Evolutionary conservation across 129 eudicot species (phyloP).

Genomic region (Lactuca saligna): DNA sequence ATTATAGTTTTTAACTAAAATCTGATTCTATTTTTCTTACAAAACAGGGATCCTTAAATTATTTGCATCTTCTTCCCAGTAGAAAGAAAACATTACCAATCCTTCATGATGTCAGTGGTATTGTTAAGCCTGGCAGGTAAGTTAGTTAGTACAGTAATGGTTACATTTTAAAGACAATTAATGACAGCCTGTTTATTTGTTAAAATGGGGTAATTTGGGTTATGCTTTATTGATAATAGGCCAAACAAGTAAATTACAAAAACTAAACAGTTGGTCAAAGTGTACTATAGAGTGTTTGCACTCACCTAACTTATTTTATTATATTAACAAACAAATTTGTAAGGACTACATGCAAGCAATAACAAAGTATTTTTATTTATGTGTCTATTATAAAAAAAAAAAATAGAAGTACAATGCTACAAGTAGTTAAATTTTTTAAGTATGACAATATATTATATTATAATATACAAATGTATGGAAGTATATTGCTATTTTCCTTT

Average conservation of each 20-base stretch:
- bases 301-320: not conserved
- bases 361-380: too few relatives aligned
- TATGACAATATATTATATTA: too few relatives aligned
- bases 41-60: slow-evolving; percentile 47
- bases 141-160: slow-evolving; percentile 1
- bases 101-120: slow-evolving; percentile 63
- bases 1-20: not conserved
- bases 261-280: not conserved
- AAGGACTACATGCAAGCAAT: not conserved
- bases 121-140: slow-evolving; percentile 68
- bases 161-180: not conserved
- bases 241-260: not conserved
- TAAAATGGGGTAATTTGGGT: not conserved
- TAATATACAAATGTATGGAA: too few relatives aligned
- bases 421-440: too few relatives aligned
- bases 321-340: not conserved
- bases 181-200: not conserved
- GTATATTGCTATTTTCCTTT: not conserved
- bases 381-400: too few relatives aligned
- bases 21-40: not conserved
- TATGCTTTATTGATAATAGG: not conserved
- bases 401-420: too few relatives aligned
- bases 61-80: slow-evolving; percentile 50
- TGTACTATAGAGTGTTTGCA: not conserved
- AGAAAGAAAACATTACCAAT: slow-evolving; percentile 57